phyloP scores from a whole-genome alignment of 805 yeast species.

The Soucietia sequanensis region DNA sequence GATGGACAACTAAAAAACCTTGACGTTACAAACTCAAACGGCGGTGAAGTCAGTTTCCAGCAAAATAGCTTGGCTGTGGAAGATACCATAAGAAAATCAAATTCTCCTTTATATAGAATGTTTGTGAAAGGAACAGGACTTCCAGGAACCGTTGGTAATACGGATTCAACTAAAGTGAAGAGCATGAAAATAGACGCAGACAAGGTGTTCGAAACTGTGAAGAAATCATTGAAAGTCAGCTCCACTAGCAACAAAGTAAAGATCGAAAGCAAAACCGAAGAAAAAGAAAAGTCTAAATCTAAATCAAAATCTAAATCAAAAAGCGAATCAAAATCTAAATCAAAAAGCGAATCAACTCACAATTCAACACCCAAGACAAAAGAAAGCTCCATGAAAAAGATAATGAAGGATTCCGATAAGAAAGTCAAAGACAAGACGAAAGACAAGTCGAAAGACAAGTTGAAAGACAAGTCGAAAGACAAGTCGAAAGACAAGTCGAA shows the following conservation, averaged over 20 bases:
- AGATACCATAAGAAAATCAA: slow-evolving; percentile 45
- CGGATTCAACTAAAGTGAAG: slow-evolving; percentile 25
- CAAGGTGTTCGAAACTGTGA: slow-evolving; percentile 9
- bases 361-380: no score
- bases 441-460: slow-evolving; percentile 18
- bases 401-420: slow-evolving; percentile 16
- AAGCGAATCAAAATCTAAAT: no score
- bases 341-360: no score
- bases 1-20: slow-evolving; percentile 87
- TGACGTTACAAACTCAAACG: slow-evolving; percentile 46
- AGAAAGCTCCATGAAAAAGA: slow-evolving; percentile 19
- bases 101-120: slow-evolving; percentile 77
- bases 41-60: slow-evolving; percentile 47
- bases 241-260: slow-evolving; percentile 6
- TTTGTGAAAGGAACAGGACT: slow-evolving; percentile 87
- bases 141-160: slow-evolving; percentile 65
- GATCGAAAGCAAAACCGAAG: no score
- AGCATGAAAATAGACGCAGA: slow-evolving; percentile 13
- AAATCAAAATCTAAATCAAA: no score
- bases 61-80: slow-evolving; percentile 50
- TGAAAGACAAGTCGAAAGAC: slow-evolving; percentile 24
- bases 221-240: slow-evolving; percentile 1
- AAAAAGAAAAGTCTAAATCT: no score
- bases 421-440: slow-evolving; percentile 21
- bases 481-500: slow-evolving; percentile 23